phyloP scores from a whole-genome alignment of 2,329 filamentous ascomycete species.

The Hypoxylon sp. region DNA sequence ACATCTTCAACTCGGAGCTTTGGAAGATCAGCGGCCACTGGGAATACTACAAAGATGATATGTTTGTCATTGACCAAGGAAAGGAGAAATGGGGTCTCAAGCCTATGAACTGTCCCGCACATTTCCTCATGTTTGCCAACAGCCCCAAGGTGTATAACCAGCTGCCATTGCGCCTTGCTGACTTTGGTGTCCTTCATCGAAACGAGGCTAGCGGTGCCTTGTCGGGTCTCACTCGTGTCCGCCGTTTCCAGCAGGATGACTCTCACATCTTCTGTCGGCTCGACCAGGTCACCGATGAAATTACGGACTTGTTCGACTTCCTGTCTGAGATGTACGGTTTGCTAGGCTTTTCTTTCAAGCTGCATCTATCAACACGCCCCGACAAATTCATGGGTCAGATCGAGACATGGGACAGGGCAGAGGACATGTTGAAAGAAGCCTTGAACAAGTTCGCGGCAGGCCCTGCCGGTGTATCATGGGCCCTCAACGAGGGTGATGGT shows the following conservation, averaged over 20 bases:
- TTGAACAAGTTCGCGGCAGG: constrained; percentile 76
- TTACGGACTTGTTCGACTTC: constrained; percentile 75
- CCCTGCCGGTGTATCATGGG: constrained; percentile 73
- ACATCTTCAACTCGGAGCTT: constrained; percentile 92
- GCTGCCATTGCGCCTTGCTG: constrained; percentile 82
- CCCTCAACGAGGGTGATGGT: constrained; percentile 91
- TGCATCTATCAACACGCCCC: constrained; percentile 89
- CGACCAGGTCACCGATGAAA: constrained; percentile 59
- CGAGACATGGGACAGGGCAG: constrained; percentile 88
- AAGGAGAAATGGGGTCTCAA: constrained; percentile 83
- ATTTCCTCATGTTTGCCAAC: constrained; percentile 83
- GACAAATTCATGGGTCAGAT: constrained; percentile 90
- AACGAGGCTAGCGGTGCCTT: constrained; percentile 86
- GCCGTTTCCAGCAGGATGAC: constrained; percentile 90
- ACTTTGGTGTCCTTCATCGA: constrained; percentile 86
- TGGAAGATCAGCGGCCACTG: constrained; percentile 98
- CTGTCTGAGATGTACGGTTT: constrained; percentile 76
- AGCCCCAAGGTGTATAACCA: constrained; percentile 76
- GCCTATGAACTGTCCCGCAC: constrained; percentile 92
- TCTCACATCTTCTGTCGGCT: constrained; percentile 86
- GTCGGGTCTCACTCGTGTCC: constrained; percentile 82
- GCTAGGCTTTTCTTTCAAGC: constrained; percentile 88
- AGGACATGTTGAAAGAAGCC: constrained; percentile 79
- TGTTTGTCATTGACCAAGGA: constrained; percentile 73
- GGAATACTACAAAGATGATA: constrained; percentile 91